These are phyloP conservation scores for Wilcoxina mikolae DNA, from an alignment of 495 filamentous ascomycete species.

Conservation along the genomic window DNA sequence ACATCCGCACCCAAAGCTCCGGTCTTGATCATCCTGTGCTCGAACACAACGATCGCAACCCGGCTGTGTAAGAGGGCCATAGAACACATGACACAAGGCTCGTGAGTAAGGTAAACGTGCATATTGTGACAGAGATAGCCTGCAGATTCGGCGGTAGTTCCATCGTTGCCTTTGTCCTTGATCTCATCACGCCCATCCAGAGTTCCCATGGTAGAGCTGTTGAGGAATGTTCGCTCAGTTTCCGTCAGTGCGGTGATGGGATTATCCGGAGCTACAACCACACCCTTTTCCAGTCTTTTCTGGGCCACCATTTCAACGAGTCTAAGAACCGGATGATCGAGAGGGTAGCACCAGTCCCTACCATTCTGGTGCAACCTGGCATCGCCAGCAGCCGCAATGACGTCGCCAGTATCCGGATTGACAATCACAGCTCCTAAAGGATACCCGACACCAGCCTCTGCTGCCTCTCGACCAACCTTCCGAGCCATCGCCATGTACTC, in stretches of 20 bases:
- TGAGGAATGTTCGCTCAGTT: conserved; percentile 6
- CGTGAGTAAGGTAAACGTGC: conserved; percentile 82
- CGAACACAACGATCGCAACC: conserved; percentile 70
- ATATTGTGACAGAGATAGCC: conserved; percentile 83
- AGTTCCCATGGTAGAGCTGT: conserved; percentile 12
- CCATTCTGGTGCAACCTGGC: conserved; percentile 21
- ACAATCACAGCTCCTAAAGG: conserved; percentile 71
- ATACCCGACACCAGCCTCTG: conserved; percentile 45
- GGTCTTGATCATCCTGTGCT: conserved; percentile 22
- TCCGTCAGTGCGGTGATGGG: conserved; percentile 27
- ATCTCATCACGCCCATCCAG: neutral
- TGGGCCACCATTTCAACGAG: conserved; percentile 77
- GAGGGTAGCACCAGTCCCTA: conserved; percentile 19
- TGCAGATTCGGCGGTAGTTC: conserved; percentile 15
- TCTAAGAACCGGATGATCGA: conserved; percentile 60
- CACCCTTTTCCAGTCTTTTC: conserved; percentile 31
- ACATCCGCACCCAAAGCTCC: conserved; percentile 22
- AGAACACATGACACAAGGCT: conserved; percentile 89
- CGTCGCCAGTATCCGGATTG: conserved; percentile 37
- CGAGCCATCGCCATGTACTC: conserved; percentile 57
- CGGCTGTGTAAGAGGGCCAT: conserved; percentile 91
- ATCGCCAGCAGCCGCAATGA: conserved; percentile 23
- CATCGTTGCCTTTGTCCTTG: neutral
- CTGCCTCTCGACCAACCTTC: conserved; percentile 43
- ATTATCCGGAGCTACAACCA: conserved; percentile 29